These are phyloP conservation scores for Sporothrix phasma DNA, from an alignment of 2,329 filamentous ascomycete genomes.

Conservation along the genomic window DNA sequence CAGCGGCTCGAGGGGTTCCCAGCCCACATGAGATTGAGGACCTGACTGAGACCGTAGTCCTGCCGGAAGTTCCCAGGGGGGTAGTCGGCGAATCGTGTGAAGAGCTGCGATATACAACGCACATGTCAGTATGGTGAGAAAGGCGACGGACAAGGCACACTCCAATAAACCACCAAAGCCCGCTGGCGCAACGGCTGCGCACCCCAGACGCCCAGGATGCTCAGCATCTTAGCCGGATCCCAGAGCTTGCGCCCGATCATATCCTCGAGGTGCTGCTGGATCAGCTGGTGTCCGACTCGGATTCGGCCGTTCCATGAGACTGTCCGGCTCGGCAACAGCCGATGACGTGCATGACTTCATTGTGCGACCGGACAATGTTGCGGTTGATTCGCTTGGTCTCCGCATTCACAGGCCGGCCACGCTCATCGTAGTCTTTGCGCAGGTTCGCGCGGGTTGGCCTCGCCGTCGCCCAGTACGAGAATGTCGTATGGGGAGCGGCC, in stretches of 20 bases:
- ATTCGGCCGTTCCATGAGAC: constrained; percentile 27
- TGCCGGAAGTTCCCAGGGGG: constrained; percentile 37
- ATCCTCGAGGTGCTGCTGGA: constrained; percentile 40
- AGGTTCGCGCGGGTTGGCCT: constrained; percentile 31
- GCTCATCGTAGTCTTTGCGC: constrained; percentile 43
- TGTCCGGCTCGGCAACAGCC: constrained; percentile 52
- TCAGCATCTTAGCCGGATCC: constrained; percentile 27
- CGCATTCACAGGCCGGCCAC: constrained; percentile 46
- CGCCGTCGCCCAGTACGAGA: constrained; percentile 40
- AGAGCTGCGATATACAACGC: no score
- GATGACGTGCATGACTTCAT: constrained; percentile 54
- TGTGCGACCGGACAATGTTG: constrained; percentile 49
- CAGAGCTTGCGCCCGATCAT: constrained; percentile 33
- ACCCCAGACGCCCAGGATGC: constrained; percentile 41
- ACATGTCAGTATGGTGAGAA: background rate
- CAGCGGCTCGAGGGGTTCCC: constrained; percentile 33
- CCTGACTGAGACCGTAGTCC: constrained; percentile 28
- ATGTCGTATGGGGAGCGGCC: constrained; percentile 53
- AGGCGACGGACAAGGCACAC: no score
- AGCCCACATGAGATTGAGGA: constrained; percentile 26
- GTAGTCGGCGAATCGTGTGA: constrained; percentile 38
- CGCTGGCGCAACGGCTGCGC: constrained; percentile 43
- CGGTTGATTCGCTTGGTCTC: constrained; percentile 45
- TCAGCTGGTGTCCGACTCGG: constrained; percentile 32
- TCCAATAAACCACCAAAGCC: constrained; percentile 36